These are phyloP conservation scores for Solanum hybrid DNA, from an alignment of 305 asterid genomes.

Conservation along the genomic window DNA sequence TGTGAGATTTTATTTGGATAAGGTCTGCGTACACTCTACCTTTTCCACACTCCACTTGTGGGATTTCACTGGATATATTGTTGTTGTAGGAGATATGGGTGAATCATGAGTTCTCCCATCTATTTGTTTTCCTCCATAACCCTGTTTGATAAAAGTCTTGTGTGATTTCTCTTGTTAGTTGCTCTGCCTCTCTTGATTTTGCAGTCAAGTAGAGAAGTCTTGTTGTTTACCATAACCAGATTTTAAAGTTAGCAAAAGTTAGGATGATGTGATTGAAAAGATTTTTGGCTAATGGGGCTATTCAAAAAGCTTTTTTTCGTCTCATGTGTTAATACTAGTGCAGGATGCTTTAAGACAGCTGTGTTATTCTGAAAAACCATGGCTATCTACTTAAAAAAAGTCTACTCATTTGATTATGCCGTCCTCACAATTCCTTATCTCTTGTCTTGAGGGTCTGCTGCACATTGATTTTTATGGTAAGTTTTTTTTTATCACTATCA, in stretches of 20 bases:
- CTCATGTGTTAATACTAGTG: neutral
- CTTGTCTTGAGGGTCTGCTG: neutral
- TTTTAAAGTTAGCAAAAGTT: neutral
- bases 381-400: neutral
- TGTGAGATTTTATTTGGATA: neutral
- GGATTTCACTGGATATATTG: neutral
- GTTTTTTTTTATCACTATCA: neutral
- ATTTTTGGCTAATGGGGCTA: neutral
- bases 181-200: neutral
- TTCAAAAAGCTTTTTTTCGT: neutral
- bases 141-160: neutral
- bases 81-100: neutral
- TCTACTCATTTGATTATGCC: neutral
- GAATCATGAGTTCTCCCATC: neutral
- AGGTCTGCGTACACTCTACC: too few species aligned
- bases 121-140: neutral
- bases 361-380: neutral
- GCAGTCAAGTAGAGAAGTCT: neutral
- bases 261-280: neutral
- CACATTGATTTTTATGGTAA: neutral
- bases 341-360: neutral
- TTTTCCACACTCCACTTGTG: too few species aligned
- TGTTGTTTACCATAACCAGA: neutral
- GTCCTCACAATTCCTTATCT: neutral
- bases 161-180: neutral